These are phyloP conservation scores for Ustilago shanxiensis DNA, from an alignment of 1,284 basidiomycete species.

Conservation along the genomic window DNA sequence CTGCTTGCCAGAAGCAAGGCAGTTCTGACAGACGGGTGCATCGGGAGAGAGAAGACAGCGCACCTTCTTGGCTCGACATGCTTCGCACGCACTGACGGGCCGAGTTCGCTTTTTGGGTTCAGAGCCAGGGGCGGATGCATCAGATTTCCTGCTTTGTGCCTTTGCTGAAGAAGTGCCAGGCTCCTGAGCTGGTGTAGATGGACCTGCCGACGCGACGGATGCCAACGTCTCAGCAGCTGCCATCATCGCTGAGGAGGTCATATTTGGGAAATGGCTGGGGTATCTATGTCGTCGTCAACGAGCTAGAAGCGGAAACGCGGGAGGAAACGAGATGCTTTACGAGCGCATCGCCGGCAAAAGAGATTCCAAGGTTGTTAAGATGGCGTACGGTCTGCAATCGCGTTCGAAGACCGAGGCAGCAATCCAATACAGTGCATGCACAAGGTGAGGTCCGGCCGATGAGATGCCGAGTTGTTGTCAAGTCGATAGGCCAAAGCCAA, in stretches of 20 bases:
- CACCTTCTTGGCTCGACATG: conserved; percentile 64
- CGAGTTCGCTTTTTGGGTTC: conserved; percentile 63
- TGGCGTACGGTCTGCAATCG: too few species aligned
- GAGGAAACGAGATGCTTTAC: background rate
- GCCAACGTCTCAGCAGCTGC: conserved; percentile 54
- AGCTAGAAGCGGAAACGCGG: background rate
- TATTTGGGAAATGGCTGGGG: conserved; percentile 6
- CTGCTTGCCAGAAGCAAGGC: conserved; percentile 56
- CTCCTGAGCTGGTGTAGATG: conserved; percentile 38
- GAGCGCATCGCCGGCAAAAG: conserved; percentile 8
- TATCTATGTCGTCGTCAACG: background rate
- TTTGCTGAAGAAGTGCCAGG: conserved; percentile 8
- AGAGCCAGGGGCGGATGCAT: conserved; percentile 16
- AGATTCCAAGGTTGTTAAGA: background rate
- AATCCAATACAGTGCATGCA: background rate
- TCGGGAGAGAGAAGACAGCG: conserved; percentile 60
- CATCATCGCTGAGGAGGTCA: conserved; percentile 53
- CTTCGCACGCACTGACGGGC: conserved; percentile 63
- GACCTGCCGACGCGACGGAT: conserved; percentile 46
- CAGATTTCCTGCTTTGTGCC: conserved; percentile 15
- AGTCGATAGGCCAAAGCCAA: background rate
- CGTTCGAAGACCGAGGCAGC: too few species aligned
- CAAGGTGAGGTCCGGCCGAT: background rate
- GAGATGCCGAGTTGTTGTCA: background rate
- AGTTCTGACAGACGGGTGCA: conserved; percentile 61